phyloP scores from a whole-genome alignment of 2,329 filamentous ascomycete genomes.

The Talaromyces sp. region DNA sequence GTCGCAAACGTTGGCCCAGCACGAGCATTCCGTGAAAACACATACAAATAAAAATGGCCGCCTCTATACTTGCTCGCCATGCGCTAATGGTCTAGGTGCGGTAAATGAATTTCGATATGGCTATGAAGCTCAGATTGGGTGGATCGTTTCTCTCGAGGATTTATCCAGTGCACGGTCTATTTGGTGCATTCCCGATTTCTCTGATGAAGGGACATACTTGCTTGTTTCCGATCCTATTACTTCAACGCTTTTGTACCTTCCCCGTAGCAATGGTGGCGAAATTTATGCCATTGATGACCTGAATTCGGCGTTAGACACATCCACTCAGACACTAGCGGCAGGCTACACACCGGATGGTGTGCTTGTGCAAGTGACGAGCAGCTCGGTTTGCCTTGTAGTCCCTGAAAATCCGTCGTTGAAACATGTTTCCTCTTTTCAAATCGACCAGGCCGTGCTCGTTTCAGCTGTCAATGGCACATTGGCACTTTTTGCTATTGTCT shows the following conservation, averaged over 20 bases:
- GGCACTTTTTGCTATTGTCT: slow-evolving; percentile 24
- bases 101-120: slow-evolving; percentile 67
- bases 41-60: slow-evolving; percentile 44
- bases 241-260: slow-evolving; percentile 33
- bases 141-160: slow-evolving; percentile 36
- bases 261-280: slow-evolving; percentile 25
- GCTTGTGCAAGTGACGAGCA: slow-evolving; percentile 40
- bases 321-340: slow-evolving; percentile 40
- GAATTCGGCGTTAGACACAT: slow-evolving; percentile 36
- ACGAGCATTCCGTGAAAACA: slow-evolving; percentile 1
- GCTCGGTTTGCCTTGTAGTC: slow-evolving; percentile 27
- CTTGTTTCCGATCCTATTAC: slow-evolving; percentile 39
- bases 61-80: slow-evolving; percentile 63
- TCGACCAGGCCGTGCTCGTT: slow-evolving; percentile 21
- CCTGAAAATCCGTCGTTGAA: slow-evolving; percentile 18
- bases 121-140: slow-evolving; percentile 61
- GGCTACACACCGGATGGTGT: slow-evolving; percentile 29
- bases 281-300: slow-evolving; percentile 35
- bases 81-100: slow-evolving; percentile 53
- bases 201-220: slow-evolving; percentile 30
- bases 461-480: slow-evolving; percentile 25
- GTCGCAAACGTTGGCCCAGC: slow-evolving; percentile 10
- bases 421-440: slow-evolving; percentile 18
- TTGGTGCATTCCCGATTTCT: slow-evolving; percentile 37
- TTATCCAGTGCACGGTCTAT: slow-evolving; percentile 36